Conservation (phyloP, 2,329 filamentous ascomycete genomes). For the Sarocladiaceae sp. region DNA sequence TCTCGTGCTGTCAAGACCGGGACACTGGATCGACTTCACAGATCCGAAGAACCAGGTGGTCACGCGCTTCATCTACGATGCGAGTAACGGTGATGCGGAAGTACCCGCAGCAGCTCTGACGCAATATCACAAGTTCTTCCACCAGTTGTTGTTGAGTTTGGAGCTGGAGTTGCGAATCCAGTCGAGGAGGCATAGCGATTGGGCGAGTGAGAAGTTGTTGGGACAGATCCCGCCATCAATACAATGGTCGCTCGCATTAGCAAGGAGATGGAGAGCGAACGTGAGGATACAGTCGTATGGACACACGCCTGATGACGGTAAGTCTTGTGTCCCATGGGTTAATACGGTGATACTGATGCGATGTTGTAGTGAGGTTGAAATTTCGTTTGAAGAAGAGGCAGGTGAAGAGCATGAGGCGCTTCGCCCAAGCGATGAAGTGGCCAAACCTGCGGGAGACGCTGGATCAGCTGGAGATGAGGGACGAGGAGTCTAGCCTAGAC, state of each 20-base stretch:
- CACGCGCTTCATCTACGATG: slow-evolving; percentile 66
- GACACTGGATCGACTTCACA: slow-evolving; percentile 69
- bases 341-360: not conserved
- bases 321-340: slow-evolving; percentile 15
- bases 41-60: slow-evolving; percentile 66
- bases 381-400: slow-evolving; percentile 65
- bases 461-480: slow-evolving; percentile 55
- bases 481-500: slow-evolving; percentile 54
- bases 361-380: slow-evolving; percentile 35
- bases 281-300: slow-evolving; percentile 62
- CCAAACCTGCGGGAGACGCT: slow-evolving; percentile 65
- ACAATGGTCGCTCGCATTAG: slow-evolving; percentile 69
- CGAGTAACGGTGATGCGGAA: slow-evolving; percentile 46
- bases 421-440: slow-evolving; percentile 73
- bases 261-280: slow-evolving; percentile 67
- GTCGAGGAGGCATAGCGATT: slow-evolving; percentile 54
- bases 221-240: slow-evolving; percentile 64
- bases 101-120: slow-evolving; percentile 16
- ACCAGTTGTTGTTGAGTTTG: slow-evolving; percentile 69
- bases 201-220: slow-evolving; percentile 61
- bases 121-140: slow-evolving; percentile 65
- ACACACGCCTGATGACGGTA: slow-evolving; percentile 45
- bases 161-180: slow-evolving; percentile 70
- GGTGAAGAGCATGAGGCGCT: slow-evolving; percentile 63
- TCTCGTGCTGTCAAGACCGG: slow-evolving; percentile 60